These are phyloP conservation scores for Alternaria angustiovoidea DNA, from an alignment of 2,329 filamentous ascomycete species.

Conservation along the genomic window DNA sequence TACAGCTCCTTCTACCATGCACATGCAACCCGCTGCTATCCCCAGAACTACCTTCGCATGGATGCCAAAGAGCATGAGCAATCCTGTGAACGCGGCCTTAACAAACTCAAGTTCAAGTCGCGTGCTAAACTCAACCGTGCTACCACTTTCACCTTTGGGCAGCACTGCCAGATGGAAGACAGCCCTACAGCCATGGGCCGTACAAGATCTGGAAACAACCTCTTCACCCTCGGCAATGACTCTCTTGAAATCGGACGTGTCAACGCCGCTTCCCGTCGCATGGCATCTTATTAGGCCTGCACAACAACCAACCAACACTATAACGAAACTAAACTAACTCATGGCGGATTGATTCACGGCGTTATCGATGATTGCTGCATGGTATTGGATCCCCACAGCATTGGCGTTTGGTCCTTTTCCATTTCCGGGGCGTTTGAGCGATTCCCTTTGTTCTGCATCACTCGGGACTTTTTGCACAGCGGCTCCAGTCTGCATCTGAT, in stretches of 20 bases:
- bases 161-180: conserved; percentile 71
- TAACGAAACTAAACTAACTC: conserved; percentile 42
- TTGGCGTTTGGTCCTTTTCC: conserved; percentile 43
- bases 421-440: conserved; percentile 49
- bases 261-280: conserved; percentile 39
- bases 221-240: conserved; percentile 44
- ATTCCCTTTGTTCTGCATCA: conserved; percentile 42
- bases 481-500: conserved; percentile 30
- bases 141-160: conserved; percentile 94
- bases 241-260: conserved; percentile 43
- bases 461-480: conserved; percentile 32
- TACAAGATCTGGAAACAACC: conserved; percentile 42
- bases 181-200: conserved; percentile 62
- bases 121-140: conserved; percentile 85
- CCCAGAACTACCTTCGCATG: conserved; percentile 98
- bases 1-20: conserved; percentile 92
- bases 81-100: conserved; percentile 94
- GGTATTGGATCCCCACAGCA: conserved; percentile 43
- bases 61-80: conserved; percentile 87
- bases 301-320: conserved; percentile 31
- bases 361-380: conserved; percentile 48
- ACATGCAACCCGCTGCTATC: conserved; percentile 82
- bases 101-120: conserved; percentile 78
- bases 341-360: conserved; percentile 49
- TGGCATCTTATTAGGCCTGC: conserved; percentile 49